These are phyloP conservation scores for Globisporangium spinosum DNA, from an alignment of 352 stramenopile species.

Conservation along the genomic window DNA sequence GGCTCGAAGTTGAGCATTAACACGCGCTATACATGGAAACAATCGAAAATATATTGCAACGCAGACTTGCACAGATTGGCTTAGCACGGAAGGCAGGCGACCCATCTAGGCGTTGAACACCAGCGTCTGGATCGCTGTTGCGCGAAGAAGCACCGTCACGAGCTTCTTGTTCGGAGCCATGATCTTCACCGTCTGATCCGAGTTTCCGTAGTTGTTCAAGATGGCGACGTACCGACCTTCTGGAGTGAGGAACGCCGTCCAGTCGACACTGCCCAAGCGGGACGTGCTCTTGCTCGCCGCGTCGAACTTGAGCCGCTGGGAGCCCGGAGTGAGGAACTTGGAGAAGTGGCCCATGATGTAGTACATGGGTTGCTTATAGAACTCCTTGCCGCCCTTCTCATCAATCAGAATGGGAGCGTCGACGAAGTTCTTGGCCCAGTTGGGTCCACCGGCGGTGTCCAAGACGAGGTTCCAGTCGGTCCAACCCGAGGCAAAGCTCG, in stretches of 20 bases:
- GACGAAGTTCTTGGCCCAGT: conserved; percentile 67
- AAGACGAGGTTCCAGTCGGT: conserved; percentile 85
- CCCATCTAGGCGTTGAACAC: conserved; percentile 32
- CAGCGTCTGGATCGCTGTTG: conserved; percentile 42
- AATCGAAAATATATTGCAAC: background rate
- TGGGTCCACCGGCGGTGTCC: conserved; percentile 53
- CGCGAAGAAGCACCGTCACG: conserved; percentile 30
- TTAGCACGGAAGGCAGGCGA: too few species aligned
- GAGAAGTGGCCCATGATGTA: conserved; percentile 65
- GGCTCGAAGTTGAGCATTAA: background rate
- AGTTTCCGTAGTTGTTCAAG: conserved; percentile 34
- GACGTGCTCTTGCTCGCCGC: conserved; percentile 19
- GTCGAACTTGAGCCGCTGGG: conserved; percentile 30
- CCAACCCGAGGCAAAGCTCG: conserved; percentile 64
- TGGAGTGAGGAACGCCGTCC: conserved; percentile 26
- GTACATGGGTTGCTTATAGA: conserved; percentile 75
- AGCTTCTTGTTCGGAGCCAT: conserved; percentile 34
- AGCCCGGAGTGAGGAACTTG: conserved; percentile 53
- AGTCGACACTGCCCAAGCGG: conserved; percentile 21
- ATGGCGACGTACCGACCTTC: conserved; percentile 27
- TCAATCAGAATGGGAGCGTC: conserved; percentile 66
- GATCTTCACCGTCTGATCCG: conserved; percentile 38
- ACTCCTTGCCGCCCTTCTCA: conserved; percentile 32
- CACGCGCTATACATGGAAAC: too few species aligned
- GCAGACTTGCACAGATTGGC: background rate